These are phyloP conservation scores for Lasiosphaeriaceae sp. DNA, from an alignment of 495 filamentous ascomycete genomes.

Conservation along the genomic window DNA sequence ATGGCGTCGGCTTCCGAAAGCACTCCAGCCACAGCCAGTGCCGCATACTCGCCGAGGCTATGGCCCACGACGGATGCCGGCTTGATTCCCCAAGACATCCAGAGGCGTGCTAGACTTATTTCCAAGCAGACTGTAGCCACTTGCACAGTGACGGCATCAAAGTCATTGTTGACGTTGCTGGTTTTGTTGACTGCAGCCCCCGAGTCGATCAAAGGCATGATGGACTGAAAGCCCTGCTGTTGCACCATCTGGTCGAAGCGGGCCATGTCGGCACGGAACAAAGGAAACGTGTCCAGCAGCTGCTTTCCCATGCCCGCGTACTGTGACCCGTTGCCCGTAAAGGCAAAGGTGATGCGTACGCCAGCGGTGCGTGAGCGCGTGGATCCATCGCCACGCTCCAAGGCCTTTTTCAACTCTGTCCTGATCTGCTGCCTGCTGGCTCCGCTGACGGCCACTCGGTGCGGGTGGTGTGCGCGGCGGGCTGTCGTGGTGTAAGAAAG, in stretches of 20 bases:
- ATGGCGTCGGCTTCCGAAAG: constrained; percentile 61
- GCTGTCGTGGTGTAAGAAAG: constrained; percentile 72
- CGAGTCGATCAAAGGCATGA: constrained; percentile 37
- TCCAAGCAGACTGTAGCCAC: constrained; percentile 63
- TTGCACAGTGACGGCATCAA: constrained; percentile 32
- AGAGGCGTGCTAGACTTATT: constrained; percentile 65
- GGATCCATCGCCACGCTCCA: no score
- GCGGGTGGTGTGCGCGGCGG: constrained; percentile 61
- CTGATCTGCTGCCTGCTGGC: not conserved
- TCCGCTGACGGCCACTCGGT: constrained; percentile 37
- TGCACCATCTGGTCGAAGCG: constrained; percentile 56
- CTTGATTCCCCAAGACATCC: constrained; percentile 60
- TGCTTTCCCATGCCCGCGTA: constrained; percentile 26
- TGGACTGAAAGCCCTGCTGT: constrained; percentile 53
- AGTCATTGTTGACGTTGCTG: not conserved
- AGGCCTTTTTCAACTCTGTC: not conserved
- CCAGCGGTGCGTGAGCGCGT: no score
- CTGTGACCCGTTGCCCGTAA: constrained; percentile 52
- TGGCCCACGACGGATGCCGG: constrained; percentile 68
- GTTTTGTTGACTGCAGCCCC: not conserved
- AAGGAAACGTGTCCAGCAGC: constrained; percentile 49
- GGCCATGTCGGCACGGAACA: constrained; percentile 55
- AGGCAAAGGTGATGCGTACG: constrained; percentile 37
- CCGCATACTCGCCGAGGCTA: constrained; percentile 72
- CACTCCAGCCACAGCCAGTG: constrained; percentile 63